Evolutionary conservation across 305 asterid species (phyloP), one percentile per base, ranked within the genome.

Genomic region (Plantago lanceolata): DNA sequence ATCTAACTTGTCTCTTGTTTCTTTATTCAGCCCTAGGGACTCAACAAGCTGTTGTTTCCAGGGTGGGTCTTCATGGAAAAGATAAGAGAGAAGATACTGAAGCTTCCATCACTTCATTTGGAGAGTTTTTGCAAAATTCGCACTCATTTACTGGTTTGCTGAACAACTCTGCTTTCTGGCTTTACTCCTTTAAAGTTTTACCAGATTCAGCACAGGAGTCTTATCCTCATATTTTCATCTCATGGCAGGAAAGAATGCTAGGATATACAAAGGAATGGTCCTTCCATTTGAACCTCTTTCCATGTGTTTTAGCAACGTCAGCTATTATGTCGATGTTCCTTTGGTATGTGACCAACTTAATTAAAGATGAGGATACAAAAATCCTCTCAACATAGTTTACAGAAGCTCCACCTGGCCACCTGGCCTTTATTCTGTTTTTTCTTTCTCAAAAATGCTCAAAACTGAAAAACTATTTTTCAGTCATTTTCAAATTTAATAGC

Each of bases 201-300:
- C 28, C 26, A 17, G 57, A 49, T 73, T 44, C 57, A 26, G 55
- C 59, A 37, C 48, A 26, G 18, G 49, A 16, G 31, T 68, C 71
- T 72, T 59, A 66, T 50, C 33, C 28, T 51, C 50, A 52, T 49
- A 52, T 75, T 74, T 59, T 72, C 57, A 49, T 66, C 60, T 66
- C 57, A 57, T 73, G 37, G 68, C 87, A 86, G 95, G 95, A 47
- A 77, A 73, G 66, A 64, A 65, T 57, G 44, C 21, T n/a, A 64
- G 56, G 65, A 79, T 63, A 69, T 76, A 70, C 33, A 82, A 67
- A 74, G 95, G 95, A 71, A 84, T 86, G 92, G 95, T 82, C 75
- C 95, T 86, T 72, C 95, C 95, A 0, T 86, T 86, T 63, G 67
- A 81, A 67, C 86, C 89, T 57, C 92, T 84, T 75, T 84, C 91